phyloP scores from a whole-genome alignment of 2,329 filamentous ascomycete genomes.

The Fusarium solani-melongenae region DNA sequence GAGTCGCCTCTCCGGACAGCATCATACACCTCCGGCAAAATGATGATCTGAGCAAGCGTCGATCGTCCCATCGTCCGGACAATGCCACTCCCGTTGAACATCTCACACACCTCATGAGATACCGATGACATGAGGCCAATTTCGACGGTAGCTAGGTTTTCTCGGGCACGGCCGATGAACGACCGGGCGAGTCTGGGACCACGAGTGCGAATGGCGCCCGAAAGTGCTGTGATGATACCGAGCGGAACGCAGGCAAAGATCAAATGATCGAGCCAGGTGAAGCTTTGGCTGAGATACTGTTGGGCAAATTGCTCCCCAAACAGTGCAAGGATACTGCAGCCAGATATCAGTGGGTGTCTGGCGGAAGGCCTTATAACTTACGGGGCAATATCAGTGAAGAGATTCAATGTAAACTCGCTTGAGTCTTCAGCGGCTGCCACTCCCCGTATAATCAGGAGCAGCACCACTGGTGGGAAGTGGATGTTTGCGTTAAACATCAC shows the following conservation, averaged over 20 bases:
- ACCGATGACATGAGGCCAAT: slow-evolving; percentile 46
- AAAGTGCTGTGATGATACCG: slow-evolving; percentile 42
- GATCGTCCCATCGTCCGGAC: background rate
- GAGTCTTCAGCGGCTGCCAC: background rate
- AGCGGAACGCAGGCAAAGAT: slow-evolving; percentile 36
- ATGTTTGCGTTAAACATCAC: background rate
- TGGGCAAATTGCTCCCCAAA: slow-evolving; percentile 5
- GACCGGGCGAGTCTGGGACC: slow-evolving; percentile 21
- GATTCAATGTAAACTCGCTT: background rate
- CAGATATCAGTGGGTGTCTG: background rate
- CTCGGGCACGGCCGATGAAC: slow-evolving; percentile 44
- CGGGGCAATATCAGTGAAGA: background rate
- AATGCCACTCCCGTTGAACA: slow-evolving; percentile 35
- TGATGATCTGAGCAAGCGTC: background rate
- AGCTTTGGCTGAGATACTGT: slow-evolving; percentile 8
- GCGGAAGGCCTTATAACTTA: background rate
- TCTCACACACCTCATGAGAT: slow-evolving; percentile 44
- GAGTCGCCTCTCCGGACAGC: background rate
- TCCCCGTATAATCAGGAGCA: background rate
- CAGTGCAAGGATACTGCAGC: background rate
- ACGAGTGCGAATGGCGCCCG: slow-evolving; percentile 40
- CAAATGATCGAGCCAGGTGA: background rate
- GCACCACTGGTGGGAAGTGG: background rate
- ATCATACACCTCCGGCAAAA: background rate
- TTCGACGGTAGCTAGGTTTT: slow-evolving; percentile 37